A percentile compares a stretch with the other conserved stretches of the same genome.
phyloP scores from a whole-genome alignment of 2,329 filamentous ascomycete species.

The Cladosporium velox region DNA sequence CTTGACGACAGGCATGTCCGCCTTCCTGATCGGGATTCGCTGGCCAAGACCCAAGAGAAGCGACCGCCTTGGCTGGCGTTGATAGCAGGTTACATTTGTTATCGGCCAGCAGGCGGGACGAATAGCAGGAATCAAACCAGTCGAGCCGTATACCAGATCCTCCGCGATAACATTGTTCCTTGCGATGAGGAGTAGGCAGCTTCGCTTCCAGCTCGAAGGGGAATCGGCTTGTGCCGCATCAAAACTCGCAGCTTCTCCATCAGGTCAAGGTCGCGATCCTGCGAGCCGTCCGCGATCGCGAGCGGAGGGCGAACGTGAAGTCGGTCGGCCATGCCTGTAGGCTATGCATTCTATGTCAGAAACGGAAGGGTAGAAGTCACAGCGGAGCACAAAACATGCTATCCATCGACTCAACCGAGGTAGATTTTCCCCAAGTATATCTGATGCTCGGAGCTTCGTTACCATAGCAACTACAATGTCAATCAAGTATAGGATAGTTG shows the following conservation, averaged over 20 bases:
- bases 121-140: background rate
- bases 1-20: background rate
- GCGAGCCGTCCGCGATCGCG: background rate
- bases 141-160: background rate
- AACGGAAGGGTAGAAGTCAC: too few relatives aligned
- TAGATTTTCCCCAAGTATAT: background rate
- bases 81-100: slow-evolving; percentile 6
- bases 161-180: background rate
- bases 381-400: too few relatives aligned
- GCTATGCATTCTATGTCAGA: too few relatives aligned
- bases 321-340: too few relatives aligned
- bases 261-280: background rate
- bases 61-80: slow-evolving; percentile 4
- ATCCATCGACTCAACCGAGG: too few relatives aligned
- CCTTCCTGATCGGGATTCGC: slow-evolving; percentile 18
- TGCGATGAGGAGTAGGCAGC: background rate
- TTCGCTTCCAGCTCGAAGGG: background rate
- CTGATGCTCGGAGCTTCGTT: background rate
- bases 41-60: slow-evolving; percentile 6
- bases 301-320: too few relatives aligned
- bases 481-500: background rate
- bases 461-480: background rate
- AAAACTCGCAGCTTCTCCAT: background rate
- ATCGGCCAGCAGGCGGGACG: slow-evolving; percentile 1
- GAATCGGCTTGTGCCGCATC: background rate